These are phyloP conservation scores for Aspergillus spinulosporus DNA, from an alignment of 2,329 filamentous ascomycete species.

Conservation along the genomic window DNA sequence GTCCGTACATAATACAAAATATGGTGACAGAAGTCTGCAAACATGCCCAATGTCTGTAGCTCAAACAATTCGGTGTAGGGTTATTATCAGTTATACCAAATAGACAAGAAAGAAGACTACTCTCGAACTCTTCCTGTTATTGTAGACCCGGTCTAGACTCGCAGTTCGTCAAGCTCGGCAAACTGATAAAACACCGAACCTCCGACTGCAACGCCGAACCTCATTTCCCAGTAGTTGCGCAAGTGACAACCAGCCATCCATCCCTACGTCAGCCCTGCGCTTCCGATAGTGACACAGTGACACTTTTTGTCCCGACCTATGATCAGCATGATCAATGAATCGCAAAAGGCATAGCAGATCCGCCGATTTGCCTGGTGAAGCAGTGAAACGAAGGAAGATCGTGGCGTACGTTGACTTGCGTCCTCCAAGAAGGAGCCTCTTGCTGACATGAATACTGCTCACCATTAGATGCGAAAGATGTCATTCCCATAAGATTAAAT, in stretches of 20 bases:
- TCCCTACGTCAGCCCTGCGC: conserved; percentile 2
- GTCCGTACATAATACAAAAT: conserved; percentile 1
- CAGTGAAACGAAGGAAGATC: conserved; percentile 31
- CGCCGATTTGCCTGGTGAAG: conserved; percentile 15
- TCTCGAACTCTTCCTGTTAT: background rate
- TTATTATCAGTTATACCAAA: background rate
- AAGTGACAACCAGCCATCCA: background rate
- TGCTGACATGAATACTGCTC: background rate
- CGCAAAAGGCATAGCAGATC: conserved; percentile 16
- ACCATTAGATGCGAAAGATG: conserved; percentile 43
- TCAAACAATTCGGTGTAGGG: background rate
- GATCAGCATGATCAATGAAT: conserved; percentile 18
- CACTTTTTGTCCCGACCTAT: background rate
- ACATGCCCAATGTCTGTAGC: background rate
- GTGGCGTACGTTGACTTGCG: conserved; percentile 29
- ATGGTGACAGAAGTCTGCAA: background rate
- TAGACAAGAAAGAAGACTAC: background rate
- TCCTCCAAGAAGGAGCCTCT: background rate
- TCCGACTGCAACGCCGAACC: background rate
- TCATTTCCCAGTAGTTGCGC: background rate
- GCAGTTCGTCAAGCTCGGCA: background rate
- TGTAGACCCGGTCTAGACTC: background rate
- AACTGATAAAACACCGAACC: background rate
- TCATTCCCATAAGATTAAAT: conserved; percentile 51
- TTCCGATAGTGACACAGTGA: background rate